These are phyloP conservation scores for Gaertneriomyces sp. DNA, from an alignment of 192 early-diverging fungal species.

Conservation along the genomic window DNA sequence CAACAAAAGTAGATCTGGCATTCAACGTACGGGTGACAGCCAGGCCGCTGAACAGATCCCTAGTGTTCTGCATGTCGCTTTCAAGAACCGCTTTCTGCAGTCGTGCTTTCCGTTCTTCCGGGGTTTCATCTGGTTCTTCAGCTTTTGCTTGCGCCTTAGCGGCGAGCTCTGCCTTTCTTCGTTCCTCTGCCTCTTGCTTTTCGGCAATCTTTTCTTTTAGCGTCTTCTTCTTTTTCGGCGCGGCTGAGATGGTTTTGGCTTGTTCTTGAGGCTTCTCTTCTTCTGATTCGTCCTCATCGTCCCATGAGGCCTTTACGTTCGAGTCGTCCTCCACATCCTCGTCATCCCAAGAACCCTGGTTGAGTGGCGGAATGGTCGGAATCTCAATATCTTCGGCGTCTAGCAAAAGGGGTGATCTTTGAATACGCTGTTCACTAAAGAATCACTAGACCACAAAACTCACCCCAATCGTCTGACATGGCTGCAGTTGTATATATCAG, in stretches of 20 bases:
- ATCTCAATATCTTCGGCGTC: constrained; percentile 11
- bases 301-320: constrained; percentile 37
- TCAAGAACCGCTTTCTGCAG: constrained; percentile 36
- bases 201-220: constrained; percentile 40
- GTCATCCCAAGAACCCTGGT: constrained; percentile 36
- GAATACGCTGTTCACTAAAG: neutral
- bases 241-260: constrained; percentile 13
- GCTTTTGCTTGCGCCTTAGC: constrained; percentile 22
- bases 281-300: constrained; percentile 30
- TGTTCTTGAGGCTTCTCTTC: constrained; percentile 36
- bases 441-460: neutral
- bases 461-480: neutral
- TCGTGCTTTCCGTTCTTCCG: constrained; percentile 43
- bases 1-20: constrained; percentile 3
- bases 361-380: neutral
- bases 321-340: constrained; percentile 32
- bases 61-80: constrained; percentile 50
- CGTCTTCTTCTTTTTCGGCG: constrained; percentile 47
- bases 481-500: neutral
- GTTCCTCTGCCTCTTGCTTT: constrained; percentile 43
- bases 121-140: constrained; percentile 36
- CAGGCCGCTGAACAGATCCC: constrained; percentile 40
- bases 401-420: neutral
- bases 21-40: constrained; percentile 7
- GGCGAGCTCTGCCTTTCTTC: constrained; percentile 18